phyloP scores from a whole-genome alignment of 2,329 filamentous ascomycete species.

The Calonectria pteridis region DNA sequence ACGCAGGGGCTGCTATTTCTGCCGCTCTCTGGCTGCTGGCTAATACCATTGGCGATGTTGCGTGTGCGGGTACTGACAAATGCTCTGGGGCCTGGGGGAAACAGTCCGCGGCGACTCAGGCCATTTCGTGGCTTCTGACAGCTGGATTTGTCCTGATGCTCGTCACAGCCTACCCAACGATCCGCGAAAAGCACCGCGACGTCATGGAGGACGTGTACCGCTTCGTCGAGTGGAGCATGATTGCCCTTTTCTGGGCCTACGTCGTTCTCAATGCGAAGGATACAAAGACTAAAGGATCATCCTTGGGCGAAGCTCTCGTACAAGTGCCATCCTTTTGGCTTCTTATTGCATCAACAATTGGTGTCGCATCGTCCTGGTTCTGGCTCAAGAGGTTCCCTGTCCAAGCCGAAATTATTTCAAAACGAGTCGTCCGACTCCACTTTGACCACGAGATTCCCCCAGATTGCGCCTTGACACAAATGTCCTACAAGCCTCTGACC shows the following conservation, averaged over 20 bases:
- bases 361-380: slow-evolving; percentile 80
- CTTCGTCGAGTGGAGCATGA: slow-evolving; percentile 76
- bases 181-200: slow-evolving; percentile 75
- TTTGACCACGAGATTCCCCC: slow-evolving; percentile 73
- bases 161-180: slow-evolving; percentile 70
- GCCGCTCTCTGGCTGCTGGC: slow-evolving; percentile 62
- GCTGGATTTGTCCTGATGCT: slow-evolving; percentile 70
- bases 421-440: slow-evolving; percentile 79
- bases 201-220: slow-evolving; percentile 78
- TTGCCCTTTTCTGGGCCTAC: slow-evolving; percentile 76
- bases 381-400: slow-evolving; percentile 76
- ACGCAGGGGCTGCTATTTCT: slow-evolving; percentile 62
- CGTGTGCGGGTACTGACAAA: slow-evolving; percentile 28
- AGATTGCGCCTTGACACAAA: slow-evolving; percentile 59
- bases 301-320: slow-evolving; percentile 53
- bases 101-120: slow-evolving; percentile 54
- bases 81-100: slow-evolving; percentile 35
- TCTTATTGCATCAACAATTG: slow-evolving; percentile 71
- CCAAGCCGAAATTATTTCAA: slow-evolving; percentile 75
- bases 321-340: slow-evolving; percentile 71
- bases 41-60: slow-evolving; percentile 48
- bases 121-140: slow-evolving; percentile 71
- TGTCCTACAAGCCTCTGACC: slow-evolving; percentile 72
- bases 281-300: slow-evolving; percentile 47
- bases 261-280: slow-evolving; percentile 66